Base-by-base conservation (phyloP, 2,329 filamentous ascomycete genomes). In the Trichoderma sp. region DNA sequence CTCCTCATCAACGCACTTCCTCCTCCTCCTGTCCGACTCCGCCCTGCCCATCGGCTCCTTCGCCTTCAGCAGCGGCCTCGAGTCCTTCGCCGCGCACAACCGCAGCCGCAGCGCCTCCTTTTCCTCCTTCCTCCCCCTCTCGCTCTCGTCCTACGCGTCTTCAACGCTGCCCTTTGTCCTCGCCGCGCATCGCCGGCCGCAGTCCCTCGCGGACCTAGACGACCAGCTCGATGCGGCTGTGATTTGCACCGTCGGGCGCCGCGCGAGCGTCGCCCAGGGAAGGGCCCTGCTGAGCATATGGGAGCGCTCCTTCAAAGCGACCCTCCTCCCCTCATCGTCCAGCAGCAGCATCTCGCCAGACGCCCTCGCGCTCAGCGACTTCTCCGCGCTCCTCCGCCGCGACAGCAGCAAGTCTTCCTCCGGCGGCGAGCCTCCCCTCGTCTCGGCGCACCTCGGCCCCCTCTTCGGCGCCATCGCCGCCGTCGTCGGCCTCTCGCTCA, bases 21-120 rank as follows among this genome's bases (percentile, higher is more conserved):
- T 93, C 44, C 85, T 94, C 39, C 82, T 95, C 3, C 87, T 94
- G 56, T 87, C 91, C 55, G 91, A 95, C 80, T 93, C 91, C 1
- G 90, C 90, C 15, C 85, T 95, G 2, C 91, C 91, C 0, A 82
- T 95, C 0, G 91, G 91, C 65, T 92, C 91, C n/a, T 95, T 95
- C 78, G 91, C 91, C 72, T 95, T 94, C 80, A 91, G 88, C 80
- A 90, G 87, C 70, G 91, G 91, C 3, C 84, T 95, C 17, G 91
- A 95, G 78, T 94, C 91, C 47, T 94, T 90, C 75, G 86, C 93
- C 19, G 88, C 89, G 3, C 91, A 95, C 79, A 81, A 81, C 69
- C 10, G 34, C 28, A 30, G 28, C 28, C 63, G 68, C 6, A 75
- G 74, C 47, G 67, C 75, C 19, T 73, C 78, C 24, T 90, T 92